Percentiles rank a stretch among this genome's conserved stretches.
phyloP scores from a whole-genome alignment of 306 rosid genomes.

The Calophaca sinica region DNA sequence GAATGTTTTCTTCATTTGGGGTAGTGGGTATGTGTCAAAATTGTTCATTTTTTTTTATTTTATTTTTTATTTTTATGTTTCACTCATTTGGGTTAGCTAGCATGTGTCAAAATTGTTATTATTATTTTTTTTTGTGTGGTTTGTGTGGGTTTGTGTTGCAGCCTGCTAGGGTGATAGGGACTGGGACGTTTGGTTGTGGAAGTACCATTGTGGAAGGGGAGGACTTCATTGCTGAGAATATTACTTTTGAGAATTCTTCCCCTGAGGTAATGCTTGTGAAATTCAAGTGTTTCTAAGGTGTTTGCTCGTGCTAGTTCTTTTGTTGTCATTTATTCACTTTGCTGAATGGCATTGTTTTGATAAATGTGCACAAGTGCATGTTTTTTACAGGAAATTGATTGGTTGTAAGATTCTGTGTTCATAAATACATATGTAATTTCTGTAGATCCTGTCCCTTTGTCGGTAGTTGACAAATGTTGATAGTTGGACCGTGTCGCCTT shows the following conservation, averaged over 20 bases:
- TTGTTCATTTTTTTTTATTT: neutral
- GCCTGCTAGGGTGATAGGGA: constrained; percentile 83
- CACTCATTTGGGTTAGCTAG: constrained; percentile 37
- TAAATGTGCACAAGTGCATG: neutral
- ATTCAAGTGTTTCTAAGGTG: constrained; percentile 35
- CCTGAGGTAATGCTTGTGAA: constrained; percentile 67
- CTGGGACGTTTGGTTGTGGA: constrained; percentile 98
- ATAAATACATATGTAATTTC: constrained; percentile 6
- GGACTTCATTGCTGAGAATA: constrained; percentile 94
- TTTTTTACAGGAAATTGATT: constrained; percentile 38
- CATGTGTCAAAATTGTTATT: neutral
- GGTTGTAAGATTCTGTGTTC: neutral
- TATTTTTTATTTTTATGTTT: constrained; percentile 12
- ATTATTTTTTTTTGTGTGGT: neutral
- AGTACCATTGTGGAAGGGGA: constrained; percentile 92
- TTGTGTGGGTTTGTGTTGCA: constrained; percentile 47
- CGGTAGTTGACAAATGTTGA: constrained; percentile 15
- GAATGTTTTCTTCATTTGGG: constrained; percentile 35
- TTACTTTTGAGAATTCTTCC: constrained; percentile 88
- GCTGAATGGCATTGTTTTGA: neutral
- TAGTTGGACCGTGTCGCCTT: constrained; percentile 18
- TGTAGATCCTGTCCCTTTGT: constrained; percentile 7
- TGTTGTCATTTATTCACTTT: constrained; percentile 25
- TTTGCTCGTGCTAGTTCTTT: constrained; percentile 46
- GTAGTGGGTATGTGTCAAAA: constrained; percentile 21